These are phyloP conservation scores for Thraustochytrium striatum DNA, from an alignment of 352 stramenopile genomes.

Conservation along the genomic window DNA sequence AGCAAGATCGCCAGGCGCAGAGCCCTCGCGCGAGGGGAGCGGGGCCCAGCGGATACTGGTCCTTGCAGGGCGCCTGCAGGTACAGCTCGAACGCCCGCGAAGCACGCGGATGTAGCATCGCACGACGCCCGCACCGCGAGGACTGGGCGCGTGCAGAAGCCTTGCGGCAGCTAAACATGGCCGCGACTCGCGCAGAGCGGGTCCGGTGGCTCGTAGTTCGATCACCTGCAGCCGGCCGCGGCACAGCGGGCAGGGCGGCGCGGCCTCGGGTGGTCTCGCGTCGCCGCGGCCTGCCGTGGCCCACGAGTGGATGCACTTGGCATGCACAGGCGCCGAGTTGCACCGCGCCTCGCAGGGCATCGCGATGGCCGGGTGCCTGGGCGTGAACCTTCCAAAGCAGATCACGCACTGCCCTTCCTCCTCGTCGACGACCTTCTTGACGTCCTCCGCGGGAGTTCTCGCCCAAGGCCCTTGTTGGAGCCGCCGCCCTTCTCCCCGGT, in stretches of 20 bases:
- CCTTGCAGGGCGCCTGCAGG: conserved; percentile 21
- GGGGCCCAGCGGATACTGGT: conserved; percentile 19
- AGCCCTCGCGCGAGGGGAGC: not conserved
- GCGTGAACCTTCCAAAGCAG: conserved; percentile 28
- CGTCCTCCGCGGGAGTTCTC: too few relatives aligned
- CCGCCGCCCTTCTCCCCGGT: too few relatives aligned
- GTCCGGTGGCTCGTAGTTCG: conserved; percentile 43
- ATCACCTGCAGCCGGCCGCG: conserved; percentile 9
- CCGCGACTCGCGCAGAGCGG: not conserved
- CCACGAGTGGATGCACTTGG: conserved; percentile 49
- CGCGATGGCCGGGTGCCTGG: not conserved
- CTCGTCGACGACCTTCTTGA: too few relatives aligned
- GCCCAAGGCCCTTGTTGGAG: too few relatives aligned
- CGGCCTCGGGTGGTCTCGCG: not conserved
- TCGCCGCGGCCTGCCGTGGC: conserved; percentile 12
- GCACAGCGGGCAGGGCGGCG: conserved; percentile 32
- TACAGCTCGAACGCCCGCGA: conserved; percentile 48
- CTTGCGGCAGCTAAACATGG: not conserved
- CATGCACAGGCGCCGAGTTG: conserved; percentile 36
- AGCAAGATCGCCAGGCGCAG: not conserved
- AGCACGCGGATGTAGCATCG: conserved; percentile 37
- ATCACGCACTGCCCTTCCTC: too few relatives aligned
- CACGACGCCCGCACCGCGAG: conserved; percentile 18
- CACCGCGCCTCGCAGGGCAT: conserved; percentile 29
- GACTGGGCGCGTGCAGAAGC: conserved; percentile 31